Evolutionary conservation across 768 basidiomycete species (phyloP).

Genomic region (Lentinula detonsa): DNA sequence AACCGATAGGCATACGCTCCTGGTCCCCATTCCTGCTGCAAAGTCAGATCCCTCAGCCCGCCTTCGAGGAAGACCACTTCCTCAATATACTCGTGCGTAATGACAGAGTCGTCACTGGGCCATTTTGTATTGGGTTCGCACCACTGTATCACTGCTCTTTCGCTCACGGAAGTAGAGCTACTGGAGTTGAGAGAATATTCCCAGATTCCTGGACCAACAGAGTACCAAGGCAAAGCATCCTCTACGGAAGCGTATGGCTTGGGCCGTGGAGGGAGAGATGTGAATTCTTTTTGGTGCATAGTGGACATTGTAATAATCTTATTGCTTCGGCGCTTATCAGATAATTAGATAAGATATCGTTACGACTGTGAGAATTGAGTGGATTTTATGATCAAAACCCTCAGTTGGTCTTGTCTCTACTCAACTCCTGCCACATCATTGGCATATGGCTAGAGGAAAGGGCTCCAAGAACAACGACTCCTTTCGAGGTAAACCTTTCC

Average conservation of each 20-base stretch:
- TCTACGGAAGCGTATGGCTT: not conserved
- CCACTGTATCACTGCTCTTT: not conserved
- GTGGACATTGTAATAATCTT: not conserved
- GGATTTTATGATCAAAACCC: not conserved
- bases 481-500: not conserved
- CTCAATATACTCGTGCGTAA: not conserved
- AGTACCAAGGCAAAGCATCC: not conserved
- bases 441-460: slow-evolving; percentile 3
- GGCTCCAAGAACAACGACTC: not conserved
- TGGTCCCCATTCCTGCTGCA: not conserved
- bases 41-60: not conserved
- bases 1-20: slow-evolving; percentile 1
- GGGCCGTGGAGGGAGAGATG: not conserved
- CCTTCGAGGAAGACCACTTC: not conserved
- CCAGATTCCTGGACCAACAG: not conserved
- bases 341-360: not conserved
- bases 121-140: not conserved
- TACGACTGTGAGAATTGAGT: not conserved
- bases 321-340: not conserved
- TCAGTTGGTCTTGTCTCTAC: not conserved
- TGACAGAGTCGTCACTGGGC: not conserved
- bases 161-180: not conserved
- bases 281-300: not conserved
- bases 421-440: not conserved
- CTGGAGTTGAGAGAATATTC: not conserved